Conservation (phyloP, 768 basidiomycete species). For the Daedaleopsis nitida region DNA sequence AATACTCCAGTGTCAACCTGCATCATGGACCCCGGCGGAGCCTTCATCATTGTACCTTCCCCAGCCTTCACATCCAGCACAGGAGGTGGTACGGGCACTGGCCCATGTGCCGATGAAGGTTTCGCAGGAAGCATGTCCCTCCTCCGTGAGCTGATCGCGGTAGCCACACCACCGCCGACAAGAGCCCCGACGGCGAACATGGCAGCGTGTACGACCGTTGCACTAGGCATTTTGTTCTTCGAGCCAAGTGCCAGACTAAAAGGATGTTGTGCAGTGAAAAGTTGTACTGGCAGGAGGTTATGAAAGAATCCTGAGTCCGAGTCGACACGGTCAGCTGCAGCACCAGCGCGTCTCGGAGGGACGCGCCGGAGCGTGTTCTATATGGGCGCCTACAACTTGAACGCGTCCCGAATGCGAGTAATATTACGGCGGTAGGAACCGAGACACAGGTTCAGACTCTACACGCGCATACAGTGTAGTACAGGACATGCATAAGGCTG, state of each 20-base stretch:
- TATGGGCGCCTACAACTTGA: background rate
- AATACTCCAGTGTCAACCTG: constrained; percentile 44
- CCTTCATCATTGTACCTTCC: constrained; percentile 46
- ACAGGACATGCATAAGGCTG: background rate
- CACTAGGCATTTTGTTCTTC: constrained; percentile 40
- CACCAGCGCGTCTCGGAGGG: background rate
- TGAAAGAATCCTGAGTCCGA: background rate
- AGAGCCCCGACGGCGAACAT: constrained; percentile 84
- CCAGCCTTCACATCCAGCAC: constrained; percentile 48
- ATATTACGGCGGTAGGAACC: too few species aligned
- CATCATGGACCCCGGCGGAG: constrained; percentile 30
- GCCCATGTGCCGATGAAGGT: constrained; percentile 13
- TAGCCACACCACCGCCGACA: constrained; percentile 75
- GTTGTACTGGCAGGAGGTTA: background rate
- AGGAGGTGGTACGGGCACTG: constrained; percentile 32
- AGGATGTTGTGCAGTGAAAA: background rate
- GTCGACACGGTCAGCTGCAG: background rate
- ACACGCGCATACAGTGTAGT: background rate
- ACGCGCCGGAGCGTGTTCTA: too few species aligned
- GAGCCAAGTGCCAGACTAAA: background rate
- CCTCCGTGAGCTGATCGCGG: constrained; percentile 43
- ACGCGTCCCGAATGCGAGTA: too few species aligned
- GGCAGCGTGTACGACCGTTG: constrained; percentile 59
- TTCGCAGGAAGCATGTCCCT: constrained; percentile 15
- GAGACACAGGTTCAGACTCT: too few species aligned